Conservation (phyloP, 1,284 basidiomycete genomes). For the Ceratobasidium sp. region DNA sequence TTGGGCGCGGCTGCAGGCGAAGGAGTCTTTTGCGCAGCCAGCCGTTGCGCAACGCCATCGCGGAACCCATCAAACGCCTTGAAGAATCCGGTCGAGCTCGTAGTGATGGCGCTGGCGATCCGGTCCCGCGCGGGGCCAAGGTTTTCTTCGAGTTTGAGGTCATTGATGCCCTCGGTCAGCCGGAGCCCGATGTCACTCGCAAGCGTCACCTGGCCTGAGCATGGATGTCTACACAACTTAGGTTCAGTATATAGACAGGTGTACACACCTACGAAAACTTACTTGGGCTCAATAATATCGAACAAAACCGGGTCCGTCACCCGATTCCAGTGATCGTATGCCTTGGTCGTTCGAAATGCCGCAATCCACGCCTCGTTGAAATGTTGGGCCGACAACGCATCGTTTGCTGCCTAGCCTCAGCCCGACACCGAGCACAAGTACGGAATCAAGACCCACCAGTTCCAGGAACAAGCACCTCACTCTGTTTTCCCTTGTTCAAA, state of each 20-base stretch:
- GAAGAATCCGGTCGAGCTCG: conserved; percentile 83
- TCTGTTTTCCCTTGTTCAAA: conserved; percentile 62
- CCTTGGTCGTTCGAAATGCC: conserved; percentile 84
- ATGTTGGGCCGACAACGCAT: conserved; percentile 67
- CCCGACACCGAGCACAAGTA: not conserved
- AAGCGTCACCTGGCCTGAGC: conserved; percentile 86
- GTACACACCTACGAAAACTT: conserved; percentile 50
- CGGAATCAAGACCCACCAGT: conserved; percentile 49
- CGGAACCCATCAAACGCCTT: conserved; percentile 87
- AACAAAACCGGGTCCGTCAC: conserved; percentile 90
- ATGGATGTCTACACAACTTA: conserved; percentile 73
- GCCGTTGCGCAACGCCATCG: conserved; percentile 54
- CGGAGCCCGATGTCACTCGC: conserved; percentile 90
- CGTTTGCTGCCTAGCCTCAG: conserved; percentile 52
- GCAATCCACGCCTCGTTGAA: conserved; percentile 87
- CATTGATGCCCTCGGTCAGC: conserved; percentile 88
- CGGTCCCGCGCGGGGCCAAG: conserved; percentile 89
- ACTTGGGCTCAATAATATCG: conserved; percentile 91
- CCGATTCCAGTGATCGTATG: conserved; percentile 87
- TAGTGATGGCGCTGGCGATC: conserved; percentile 76
- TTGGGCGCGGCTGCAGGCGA: conserved; percentile 28
- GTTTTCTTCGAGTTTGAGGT: conserved; percentile 88
- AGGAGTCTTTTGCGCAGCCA: conserved; percentile 45
- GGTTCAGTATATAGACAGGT: not conserved
- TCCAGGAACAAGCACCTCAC: conserved; percentile 57